A percentile compares a stretch with the other conserved stretches of the same genome.
Conservation (phyloP, 2,329 filamentous ascomycete species). For the Zymoseptoria ardabiliae region DNA sequence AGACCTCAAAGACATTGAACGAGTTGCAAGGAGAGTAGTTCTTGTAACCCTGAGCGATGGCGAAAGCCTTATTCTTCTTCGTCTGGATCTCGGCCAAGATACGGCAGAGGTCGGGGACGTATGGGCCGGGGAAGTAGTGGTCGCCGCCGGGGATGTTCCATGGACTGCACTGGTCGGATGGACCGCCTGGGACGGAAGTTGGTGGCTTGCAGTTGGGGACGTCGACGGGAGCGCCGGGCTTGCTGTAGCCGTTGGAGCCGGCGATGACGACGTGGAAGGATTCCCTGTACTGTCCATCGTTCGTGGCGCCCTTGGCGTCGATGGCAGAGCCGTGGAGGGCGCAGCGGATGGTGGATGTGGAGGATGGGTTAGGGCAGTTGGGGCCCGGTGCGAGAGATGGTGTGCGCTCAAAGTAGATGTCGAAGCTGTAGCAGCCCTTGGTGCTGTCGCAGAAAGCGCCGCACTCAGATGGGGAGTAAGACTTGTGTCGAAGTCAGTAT, state of each 20-base stretch:
- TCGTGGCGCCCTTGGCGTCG: slow-evolving; percentile 23
- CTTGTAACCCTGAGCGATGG: slow-evolving; percentile 12
- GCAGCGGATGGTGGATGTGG: slow-evolving; percentile 36
- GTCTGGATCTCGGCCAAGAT: slow-evolving; percentile 14
- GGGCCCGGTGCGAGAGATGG: slow-evolving; percentile 26
- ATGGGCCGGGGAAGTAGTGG: slow-evolving; percentile 29
- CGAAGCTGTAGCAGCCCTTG: slow-evolving; percentile 29
- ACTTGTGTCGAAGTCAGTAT: slow-evolving; percentile 29
- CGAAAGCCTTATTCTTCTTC: slow-evolving; percentile 11
- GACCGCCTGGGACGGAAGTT: slow-evolving; percentile 6
- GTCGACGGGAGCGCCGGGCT: slow-evolving; percentile 5
- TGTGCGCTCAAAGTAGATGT: slow-evolving; percentile 31
- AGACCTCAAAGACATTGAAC: slow-evolving; percentile 26
- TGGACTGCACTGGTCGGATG: slow-evolving; percentile 11
- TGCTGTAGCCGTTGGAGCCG: slow-evolving; percentile 22
- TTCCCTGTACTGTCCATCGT: slow-evolving; percentile 21
- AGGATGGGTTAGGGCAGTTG: slow-evolving; percentile 31
- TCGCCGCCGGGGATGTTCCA: slow-evolving; percentile 20
- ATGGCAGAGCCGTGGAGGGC: slow-evolving; percentile 33
- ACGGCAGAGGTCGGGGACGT: slow-evolving; percentile 25
- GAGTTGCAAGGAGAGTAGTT: slow-evolving; percentile 22
- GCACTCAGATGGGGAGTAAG: slow-evolving; percentile 27
- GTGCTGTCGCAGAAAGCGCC: slow-evolving; percentile 27
- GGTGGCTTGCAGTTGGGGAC: slow-evolving; percentile 10
- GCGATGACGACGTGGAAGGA: slow-evolving; percentile 27